phyloP scores from a whole-genome alignment of 352 stramenopile species.

The Globisporangium lucens region DNA sequence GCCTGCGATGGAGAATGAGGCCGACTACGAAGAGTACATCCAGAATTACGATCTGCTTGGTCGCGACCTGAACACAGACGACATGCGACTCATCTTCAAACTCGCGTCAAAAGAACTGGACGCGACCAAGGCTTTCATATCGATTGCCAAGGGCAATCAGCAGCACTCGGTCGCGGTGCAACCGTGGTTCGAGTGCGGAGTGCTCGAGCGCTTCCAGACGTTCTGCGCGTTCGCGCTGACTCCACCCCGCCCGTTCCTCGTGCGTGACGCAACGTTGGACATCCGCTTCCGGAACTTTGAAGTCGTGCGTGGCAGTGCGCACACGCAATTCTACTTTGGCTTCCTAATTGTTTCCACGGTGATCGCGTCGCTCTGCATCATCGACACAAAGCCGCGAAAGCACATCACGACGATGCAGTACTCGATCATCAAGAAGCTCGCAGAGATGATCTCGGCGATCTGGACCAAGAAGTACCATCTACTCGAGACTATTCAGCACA shows the following conservation, averaged over 20 bases:
- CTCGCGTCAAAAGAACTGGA: conserved; percentile 47
- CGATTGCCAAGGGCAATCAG: conserved; percentile 28
- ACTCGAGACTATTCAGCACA: too few species aligned
- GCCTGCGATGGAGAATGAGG: conserved; percentile 23
- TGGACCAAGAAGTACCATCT: not conserved
- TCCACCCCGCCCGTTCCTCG: conserved; percentile 33
- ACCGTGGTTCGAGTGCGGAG: not conserved
- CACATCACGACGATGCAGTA: conserved; percentile 61
- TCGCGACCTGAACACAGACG: conserved; percentile 23
- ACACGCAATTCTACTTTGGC: conserved; percentile 36
- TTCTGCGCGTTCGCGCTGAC: conserved; percentile 41
- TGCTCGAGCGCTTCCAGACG: conserved; percentile 23
- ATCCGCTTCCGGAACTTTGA: conserved; percentile 50
- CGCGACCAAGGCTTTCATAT: conserved; percentile 20
- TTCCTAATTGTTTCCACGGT: conserved; percentile 28
- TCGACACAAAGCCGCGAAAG: conserved; percentile 41
- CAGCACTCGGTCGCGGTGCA: conserved; percentile 5
- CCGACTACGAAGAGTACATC: conserved; percentile 26
- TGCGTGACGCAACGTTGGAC: conserved; percentile 37
- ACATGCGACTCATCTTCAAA: conserved; percentile 42
- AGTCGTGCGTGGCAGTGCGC: conserved; percentile 21
- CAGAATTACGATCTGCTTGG: conserved; percentile 25
- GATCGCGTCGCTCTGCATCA: conserved; percentile 40
- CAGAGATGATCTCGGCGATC: not conserved
- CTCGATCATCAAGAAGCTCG: conserved; percentile 40